Conservation (phyloP, 2,329 filamentous ascomycete species). For the Pseudocercospora crystallina region DNA sequence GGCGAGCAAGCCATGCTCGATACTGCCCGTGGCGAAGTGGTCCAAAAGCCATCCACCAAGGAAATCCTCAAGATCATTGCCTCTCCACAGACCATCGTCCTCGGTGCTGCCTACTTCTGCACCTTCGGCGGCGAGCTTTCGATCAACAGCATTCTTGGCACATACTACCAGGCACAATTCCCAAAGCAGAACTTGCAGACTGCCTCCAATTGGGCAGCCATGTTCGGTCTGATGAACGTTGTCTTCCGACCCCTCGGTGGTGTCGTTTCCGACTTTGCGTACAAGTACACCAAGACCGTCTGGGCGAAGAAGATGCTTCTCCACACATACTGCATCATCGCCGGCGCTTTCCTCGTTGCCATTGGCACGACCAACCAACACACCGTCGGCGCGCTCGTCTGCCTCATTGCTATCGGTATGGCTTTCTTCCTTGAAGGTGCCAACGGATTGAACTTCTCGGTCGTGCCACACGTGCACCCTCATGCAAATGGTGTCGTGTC, state of each 20-base stretch:
- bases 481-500: constrained; percentile 77
- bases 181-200: constrained; percentile 52
- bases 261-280: constrained; percentile 57
- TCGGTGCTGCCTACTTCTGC: constrained; percentile 58
- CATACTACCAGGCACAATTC: constrained; percentile 60
- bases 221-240: constrained; percentile 74
- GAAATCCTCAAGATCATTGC: constrained; percentile 63
- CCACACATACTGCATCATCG: constrained; percentile 55
- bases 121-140: constrained; percentile 61
- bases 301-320: constrained; percentile 67
- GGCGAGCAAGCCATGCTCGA: constrained; percentile 56
- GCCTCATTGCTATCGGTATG: constrained; percentile 71
- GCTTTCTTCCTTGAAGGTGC: constrained; percentile 81
- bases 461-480: constrained; percentile 84
- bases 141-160: constrained; percentile 61
- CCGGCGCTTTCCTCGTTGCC: constrained; percentile 61
- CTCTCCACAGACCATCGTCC: constrained; percentile 57
- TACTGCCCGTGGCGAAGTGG: constrained; percentile 59
- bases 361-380: constrained; percentile 66
- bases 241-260: constrained; percentile 67
- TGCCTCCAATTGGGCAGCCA: constrained; percentile 64
- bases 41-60: constrained; percentile 60
- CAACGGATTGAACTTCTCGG: constrained; percentile 82
- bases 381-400: constrained; percentile 66
- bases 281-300: constrained; percentile 51